Base-by-base conservation (phyloP, 805 yeast genomes). In the Blastobotrys terrestris region DNA sequence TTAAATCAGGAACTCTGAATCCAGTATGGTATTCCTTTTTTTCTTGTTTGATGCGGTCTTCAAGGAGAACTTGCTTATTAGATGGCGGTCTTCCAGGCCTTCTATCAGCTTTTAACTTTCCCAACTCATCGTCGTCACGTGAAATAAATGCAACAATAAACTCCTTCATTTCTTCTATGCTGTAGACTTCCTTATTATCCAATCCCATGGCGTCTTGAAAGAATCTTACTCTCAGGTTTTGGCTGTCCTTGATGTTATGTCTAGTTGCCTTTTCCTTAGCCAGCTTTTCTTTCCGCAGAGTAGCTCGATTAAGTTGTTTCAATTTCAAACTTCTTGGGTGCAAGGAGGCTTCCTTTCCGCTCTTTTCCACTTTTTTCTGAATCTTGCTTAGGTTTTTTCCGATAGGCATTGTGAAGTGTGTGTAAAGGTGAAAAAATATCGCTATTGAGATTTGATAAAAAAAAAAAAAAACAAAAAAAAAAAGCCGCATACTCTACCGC, bases 321-420 rank as follows among this genome's bases (percentile, higher is more conserved):
- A 89, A 85, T 68, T 90, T 92, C 51, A 97, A 78, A 7, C 97
- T 96, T 63, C 84, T 85, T 19, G 95, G 94, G 66, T 92, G 98
- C 59, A 86, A 72, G 40, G 78, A 73, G 44, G 78, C 80, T 42
- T 77, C 79, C 55, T 79, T 72, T 60, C 77, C 77, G 53, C 78
- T 72, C 35, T 26, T 26, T 26, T 26, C 35, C 52, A 83, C 69
- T 58, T 77, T 74, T 69, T 84, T 84, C 58, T 78, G 75, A 39
- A 87, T 85, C 61, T 86, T 87, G 19, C 74, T 67, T 50, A 87
- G 72, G 55, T 80, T 80, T 62, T 85, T 87, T 15, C 81, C 84
- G 55, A 83, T 69, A 14, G 89, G 89, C 91, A 85, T 84, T 16
- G 3, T 31, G 21, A n/a, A 18, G 46, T 43, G 26, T 44, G 5